Base-by-base conservation (phyloP, 2,329 filamentous ascomycete species). In the Hypoxylon sp. region DNA sequence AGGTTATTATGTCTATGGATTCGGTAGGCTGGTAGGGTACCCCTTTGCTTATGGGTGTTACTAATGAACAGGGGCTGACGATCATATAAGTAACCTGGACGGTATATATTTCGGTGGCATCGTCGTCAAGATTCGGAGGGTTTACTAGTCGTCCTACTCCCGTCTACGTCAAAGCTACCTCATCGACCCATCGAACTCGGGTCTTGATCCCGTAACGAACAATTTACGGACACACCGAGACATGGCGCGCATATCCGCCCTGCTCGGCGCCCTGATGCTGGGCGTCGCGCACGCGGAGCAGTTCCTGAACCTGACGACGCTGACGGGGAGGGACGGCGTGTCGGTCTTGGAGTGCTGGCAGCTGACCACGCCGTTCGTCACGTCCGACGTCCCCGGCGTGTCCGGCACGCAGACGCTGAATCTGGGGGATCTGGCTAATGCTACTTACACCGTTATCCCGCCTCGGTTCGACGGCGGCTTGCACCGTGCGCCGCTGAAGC, bases 301-400 rank as follows among this genome's bases (percentile, higher is more conserved):
- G 30, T 42, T 46, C n/a, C 74, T 83, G 22, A 83, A 82, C 67
- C 64, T 84, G 54, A 83, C 81, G 3, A 77, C 80, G 16, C 63
- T 83, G 24, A 71, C 70, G 44, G 77, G 77, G 1, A 69, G 65
- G 14, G 72, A 79, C 55, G 77, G 78, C 56, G 71, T 72, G 3
- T 83, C 82, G 7, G 75, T 75, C 6, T 68, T 84, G 3, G 79
- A 83, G 71, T 84, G 81, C 77, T 84, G 81, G 81, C 77, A 80
- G 60, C 68, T 84, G 6, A 58, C 64, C 28, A 68, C 75, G 2
- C 77, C 77, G 11, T 80, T 80, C 56, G 28, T 65, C 4, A 65
- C 65, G 1, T 76, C 78, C 7, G 58, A 71, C 5, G 55, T 72
- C n/a, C 57, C 77, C 5, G 80, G 80, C 1, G 75, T 73, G 1